Conservation (phyloP, 2,329 filamentous ascomycete genomes). For the Chaetomium sp. region DNA sequence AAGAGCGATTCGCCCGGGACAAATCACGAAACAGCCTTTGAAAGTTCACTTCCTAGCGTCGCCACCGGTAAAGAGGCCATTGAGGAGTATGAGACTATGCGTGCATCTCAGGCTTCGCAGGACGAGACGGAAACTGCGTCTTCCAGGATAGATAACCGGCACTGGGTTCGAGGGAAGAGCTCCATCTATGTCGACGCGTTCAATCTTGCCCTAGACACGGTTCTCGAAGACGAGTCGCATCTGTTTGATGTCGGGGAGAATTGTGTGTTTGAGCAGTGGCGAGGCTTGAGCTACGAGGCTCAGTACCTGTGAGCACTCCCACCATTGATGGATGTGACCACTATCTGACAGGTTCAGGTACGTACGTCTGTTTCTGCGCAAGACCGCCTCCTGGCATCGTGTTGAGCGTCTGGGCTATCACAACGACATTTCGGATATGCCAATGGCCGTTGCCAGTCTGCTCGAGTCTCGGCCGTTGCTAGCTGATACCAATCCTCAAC, state of each 20-base stretch:
- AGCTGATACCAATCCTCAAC: conserved; percentile 26
- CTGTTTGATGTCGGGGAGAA: conserved; percentile 81
- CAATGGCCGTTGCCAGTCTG: conserved; percentile 64
- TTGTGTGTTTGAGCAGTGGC: conserved; percentile 77
- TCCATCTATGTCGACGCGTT: conserved; percentile 98
- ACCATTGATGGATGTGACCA: not conserved
- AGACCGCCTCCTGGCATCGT: conserved; percentile 89
- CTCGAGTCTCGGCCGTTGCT: conserved; percentile 63
- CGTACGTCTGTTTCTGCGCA: conserved; percentile 88
- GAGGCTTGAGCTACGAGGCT: conserved; percentile 72
- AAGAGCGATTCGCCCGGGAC: conserved; percentile 6
- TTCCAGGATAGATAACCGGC: conserved; percentile 51
- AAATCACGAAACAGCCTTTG: conserved; percentile 61
- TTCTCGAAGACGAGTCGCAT: conserved; percentile 84
- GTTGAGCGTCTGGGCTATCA: conserved; percentile 76
- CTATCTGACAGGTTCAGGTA: conserved; percentile 58
- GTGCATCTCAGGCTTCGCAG: conserved; percentile 53
- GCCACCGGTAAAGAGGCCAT: conserved; percentile 71
- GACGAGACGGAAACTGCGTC: conserved; percentile 50
- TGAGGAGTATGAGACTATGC: conserved; percentile 74
- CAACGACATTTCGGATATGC: conserved; percentile 76
- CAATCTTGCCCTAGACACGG: conserved; percentile 86
- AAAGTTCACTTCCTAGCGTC: conserved; percentile 69
- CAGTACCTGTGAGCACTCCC: conserved; percentile 74
- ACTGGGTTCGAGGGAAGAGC: conserved; percentile 75